Percentiles rank a stretch among this genome's conserved stretches.
Conservation (phyloP, 805 yeast species). For the Blastobotrys americana region DNA sequence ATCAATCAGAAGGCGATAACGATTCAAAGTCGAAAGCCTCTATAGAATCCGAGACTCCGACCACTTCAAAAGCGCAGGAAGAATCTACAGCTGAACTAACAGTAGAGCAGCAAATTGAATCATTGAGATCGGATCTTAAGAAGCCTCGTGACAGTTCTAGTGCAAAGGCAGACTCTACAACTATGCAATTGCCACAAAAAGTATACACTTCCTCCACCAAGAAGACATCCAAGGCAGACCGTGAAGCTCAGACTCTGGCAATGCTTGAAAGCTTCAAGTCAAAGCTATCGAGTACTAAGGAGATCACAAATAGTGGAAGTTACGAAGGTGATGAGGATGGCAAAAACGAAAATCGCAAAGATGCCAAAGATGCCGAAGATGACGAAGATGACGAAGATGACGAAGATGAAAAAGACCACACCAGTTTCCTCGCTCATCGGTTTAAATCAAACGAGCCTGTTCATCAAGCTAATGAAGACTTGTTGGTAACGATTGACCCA, state of each 20-base stretch:
- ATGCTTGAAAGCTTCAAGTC: background rate
- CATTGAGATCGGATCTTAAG: no score
- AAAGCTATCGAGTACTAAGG: background rate
- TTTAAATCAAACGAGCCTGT: background rate
- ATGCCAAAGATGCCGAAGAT: background rate
- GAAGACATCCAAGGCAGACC: background rate
- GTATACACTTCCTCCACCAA: no score
- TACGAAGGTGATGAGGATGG: background rate
- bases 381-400: background rate
- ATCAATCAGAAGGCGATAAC: no score
- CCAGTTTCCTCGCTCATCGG: background rate
- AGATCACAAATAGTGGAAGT: background rate
- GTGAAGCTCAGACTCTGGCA: background rate
- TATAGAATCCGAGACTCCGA: no score
- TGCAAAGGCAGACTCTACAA: no score
- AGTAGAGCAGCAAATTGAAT: no score
- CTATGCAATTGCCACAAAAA: no score
- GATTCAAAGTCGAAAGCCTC: no score
- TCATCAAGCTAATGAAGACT: slow-evolving; percentile 5
- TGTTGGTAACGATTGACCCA: slow-evolving; percentile 10
- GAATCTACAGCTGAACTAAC: no score
- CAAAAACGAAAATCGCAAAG: background rate
- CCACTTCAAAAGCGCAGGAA: no score
- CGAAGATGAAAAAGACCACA: background rate
- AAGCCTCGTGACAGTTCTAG: no score